Base-by-base conservation (phyloP, 2,329 filamentous ascomycete species). In the Trichoderma koningii region DNA sequence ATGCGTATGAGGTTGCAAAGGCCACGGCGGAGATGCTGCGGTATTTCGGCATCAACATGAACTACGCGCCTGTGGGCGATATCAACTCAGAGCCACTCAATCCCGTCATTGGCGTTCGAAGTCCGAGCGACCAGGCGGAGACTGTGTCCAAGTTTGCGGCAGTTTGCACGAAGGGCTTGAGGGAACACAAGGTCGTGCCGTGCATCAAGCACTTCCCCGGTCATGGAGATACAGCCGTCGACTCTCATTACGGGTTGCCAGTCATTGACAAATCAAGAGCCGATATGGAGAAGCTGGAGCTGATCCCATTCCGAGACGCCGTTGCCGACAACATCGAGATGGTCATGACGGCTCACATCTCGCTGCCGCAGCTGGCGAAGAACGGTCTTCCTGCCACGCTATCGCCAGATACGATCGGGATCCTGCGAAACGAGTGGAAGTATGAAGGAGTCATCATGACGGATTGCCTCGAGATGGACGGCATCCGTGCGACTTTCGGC, bases 261-360 rank as follows among this genome's bases (percentile, higher is more conserved):
- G 66, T 70, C 12, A 71, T 73, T 7, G 26, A 69, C 63, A 73
- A 73, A 64, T 68, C 63, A 19, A 67, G 71, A 6, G 56, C 47
- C 0, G 65, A 69, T 15, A 59, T 73, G 50, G 71, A 73, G 2
- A 55, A 63, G 14, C 56, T 67, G 1, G 71, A 73, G 63, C 62
- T 73, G 7, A 53, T 73, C 7, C 70, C 71, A 1, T 73, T 73
- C 45, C 60, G 62, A 4, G 65, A 63, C 1, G 71, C 70, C 0
- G 68, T 66, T 2, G 64, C 42, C 4, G 65, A 71, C 4, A 69
- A 64, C 45, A 69, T 73, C 45, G 71, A 73, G 64, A 72, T 72
- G 70, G 62, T 73, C 62, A 73, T 73, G 71, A 73, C 70, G 14
- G 71, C 71, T 42, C 71, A 73, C 64, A 73, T 72, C 23, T 70